These are phyloP conservation scores for Leccinellum albellum DNA, from an alignment of 768 basidiomycete genomes.

Conservation along the genomic window DNA sequence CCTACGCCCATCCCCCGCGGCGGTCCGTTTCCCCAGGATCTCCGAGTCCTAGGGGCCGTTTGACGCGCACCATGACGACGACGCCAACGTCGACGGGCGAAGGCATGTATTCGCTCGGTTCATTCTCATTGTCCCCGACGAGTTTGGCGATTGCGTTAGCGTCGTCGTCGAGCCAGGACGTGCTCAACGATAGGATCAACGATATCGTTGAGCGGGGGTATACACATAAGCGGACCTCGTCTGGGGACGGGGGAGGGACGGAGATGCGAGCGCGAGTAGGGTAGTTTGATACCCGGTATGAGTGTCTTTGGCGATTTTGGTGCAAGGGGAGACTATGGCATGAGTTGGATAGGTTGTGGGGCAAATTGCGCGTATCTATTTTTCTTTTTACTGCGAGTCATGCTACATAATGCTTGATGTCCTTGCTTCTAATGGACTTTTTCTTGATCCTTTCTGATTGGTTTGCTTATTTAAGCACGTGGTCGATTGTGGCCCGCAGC, in stretches of 20 bases:
- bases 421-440: too few relatives aligned
- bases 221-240: slow-evolving; percentile 18
- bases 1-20: not conserved
- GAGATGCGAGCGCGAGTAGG: not conserved
- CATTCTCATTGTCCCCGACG: slow-evolving; percentile 25
- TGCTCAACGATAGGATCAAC: slow-evolving; percentile 31
- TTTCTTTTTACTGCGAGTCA: too few relatives aligned
- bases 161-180: slow-evolving; percentile 22
- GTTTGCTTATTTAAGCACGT: too few relatives aligned
- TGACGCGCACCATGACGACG: not conserved
- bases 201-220: slow-evolving; percentile 37
- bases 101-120: slow-evolving; percentile 9
- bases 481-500: too few relatives aligned
- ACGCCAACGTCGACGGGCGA: not conserved
- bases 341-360: too few relatives aligned
- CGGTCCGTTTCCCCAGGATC: slow-evolving; percentile 6
- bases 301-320: not conserved
- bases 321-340: not conserved
- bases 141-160: slow-evolving; percentile 20
- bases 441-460: too few relatives aligned
- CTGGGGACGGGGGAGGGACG: not conserved
- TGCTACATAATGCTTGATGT: too few relatives aligned
- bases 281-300: too few relatives aligned
- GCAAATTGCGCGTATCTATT: not conserved
- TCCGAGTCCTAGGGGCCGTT: slow-evolving; percentile 5